phyloP scores from a whole-genome alignment of 176 grass and related monocot genomes.

The Avena sativa region DNA sequence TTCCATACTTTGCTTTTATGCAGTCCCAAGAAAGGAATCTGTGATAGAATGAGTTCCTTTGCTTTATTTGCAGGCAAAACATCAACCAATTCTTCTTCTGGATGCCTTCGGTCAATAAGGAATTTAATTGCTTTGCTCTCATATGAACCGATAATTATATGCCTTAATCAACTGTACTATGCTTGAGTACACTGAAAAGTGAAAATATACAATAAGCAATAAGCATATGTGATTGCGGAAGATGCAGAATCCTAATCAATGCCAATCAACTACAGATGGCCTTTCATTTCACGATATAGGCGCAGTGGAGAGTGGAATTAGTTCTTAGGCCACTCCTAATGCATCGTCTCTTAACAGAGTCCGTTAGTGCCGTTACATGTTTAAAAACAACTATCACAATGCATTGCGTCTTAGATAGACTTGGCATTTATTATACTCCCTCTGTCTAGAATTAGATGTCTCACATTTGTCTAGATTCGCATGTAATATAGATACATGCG shows the following conservation, averaged over 20 bases:
- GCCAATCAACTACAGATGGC: conserved; percentile 25
- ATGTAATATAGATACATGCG: no score
- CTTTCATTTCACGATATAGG: conserved; percentile 39
- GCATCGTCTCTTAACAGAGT: no score
- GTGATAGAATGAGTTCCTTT: conserved; percentile 73
- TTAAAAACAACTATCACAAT: no score
- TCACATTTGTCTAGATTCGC: no score
- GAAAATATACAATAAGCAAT: conserved; percentile 45
- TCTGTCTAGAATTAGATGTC: no score
- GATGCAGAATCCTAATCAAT: conserved; percentile 51
- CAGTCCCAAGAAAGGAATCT: conserved; percentile 76
- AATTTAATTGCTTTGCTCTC: conserved; percentile 56
- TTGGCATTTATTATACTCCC: neutral
- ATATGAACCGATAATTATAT: conserved; percentile 53
- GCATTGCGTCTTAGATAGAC: neutral
- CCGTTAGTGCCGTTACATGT: no score
- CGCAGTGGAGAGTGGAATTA: conserved; percentile 43
- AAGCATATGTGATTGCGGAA: conserved; percentile 40
- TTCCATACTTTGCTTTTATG: conserved; percentile 88
- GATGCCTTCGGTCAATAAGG: conserved; percentile 80
- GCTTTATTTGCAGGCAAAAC: conserved; percentile 61
- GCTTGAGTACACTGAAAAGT: conserved; percentile 33
- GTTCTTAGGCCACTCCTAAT: neutral
- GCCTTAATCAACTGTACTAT: conserved; percentile 37
- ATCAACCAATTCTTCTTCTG: conserved; percentile 78